Evolutionary conservation across 176 grass and related monocot species (phyloP).

Genomic region (Aegilops sharonensis): DNA sequence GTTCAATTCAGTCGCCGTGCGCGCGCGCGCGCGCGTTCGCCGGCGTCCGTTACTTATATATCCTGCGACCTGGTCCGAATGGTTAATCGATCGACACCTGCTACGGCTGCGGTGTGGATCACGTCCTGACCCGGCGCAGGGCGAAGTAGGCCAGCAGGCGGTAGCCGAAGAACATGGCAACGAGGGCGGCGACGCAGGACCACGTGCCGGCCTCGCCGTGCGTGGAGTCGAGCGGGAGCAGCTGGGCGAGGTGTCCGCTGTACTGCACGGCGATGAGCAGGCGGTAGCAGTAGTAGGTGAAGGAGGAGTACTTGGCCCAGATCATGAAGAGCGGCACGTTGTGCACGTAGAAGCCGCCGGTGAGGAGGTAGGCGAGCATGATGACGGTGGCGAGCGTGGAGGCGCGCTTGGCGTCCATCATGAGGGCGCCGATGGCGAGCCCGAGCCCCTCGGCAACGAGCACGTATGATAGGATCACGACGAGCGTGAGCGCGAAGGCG

Average conservation of each 20-base stretch:
- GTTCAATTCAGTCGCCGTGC: background rate
- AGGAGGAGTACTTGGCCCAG: slow-evolving; percentile 92
- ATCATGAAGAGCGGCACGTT: slow-evolving; percentile 68
- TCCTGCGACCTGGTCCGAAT: background rate
- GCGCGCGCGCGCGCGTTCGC: background rate
- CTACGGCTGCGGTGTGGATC: slow-evolving; percentile 10
- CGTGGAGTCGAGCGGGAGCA: slow-evolving; percentile 19
- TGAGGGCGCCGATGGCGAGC: slow-evolving; percentile 63
- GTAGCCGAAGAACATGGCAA: slow-evolving; percentile 78
- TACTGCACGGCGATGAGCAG: slow-evolving; percentile 87
- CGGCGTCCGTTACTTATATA: background rate
- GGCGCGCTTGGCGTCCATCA: slow-evolving; percentile 95
- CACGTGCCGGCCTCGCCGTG: slow-evolving; percentile 18
- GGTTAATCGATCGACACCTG: background rate
- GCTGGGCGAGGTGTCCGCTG: background rate
- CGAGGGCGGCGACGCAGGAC: slow-evolving; percentile 42
- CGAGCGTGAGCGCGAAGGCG: slow-evolving; percentile 71
- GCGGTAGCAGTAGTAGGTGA: slow-evolving; percentile 94
- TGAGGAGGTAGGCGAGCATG: slow-evolving; percentile 94
- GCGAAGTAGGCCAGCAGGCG: slow-evolving; percentile 74
- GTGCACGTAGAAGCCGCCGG: slow-evolving; percentile 86
- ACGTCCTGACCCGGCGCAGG: slow-evolving; percentile 52
- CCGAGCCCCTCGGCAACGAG: slow-evolving; percentile 82
- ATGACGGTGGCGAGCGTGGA: slow-evolving; percentile 69
- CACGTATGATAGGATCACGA: slow-evolving; percentile 65